Percentiles rank a stretch among this genome's conserved stretches.
Evolutionary conservation across 306 rosid species (phyloP).

Genomic region (Cicer pinnatifidum): DNA sequence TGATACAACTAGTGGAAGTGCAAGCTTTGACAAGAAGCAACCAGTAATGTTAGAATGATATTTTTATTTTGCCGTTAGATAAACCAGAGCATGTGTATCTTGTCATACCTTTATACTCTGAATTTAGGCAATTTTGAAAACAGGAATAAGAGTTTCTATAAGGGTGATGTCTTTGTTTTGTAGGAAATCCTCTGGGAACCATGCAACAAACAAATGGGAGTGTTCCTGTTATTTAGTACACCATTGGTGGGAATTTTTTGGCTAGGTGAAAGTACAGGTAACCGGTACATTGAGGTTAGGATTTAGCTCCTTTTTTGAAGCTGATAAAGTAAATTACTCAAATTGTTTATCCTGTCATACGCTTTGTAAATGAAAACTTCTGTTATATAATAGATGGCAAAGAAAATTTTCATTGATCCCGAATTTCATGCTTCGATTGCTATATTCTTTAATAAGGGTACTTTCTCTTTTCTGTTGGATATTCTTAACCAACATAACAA

Average conservation of each 20-base stretch:
- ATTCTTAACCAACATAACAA: neutral
- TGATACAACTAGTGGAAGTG: slow-evolving; percentile 22
- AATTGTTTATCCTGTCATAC: slow-evolving; percentile 60
- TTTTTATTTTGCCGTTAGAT: slow-evolving; percentile 16
- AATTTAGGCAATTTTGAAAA: slow-evolving; percentile 26
- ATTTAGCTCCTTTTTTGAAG: slow-evolving; percentile 61
- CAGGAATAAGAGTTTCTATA: slow-evolving; percentile 20
- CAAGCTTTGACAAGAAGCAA: slow-evolving; percentile 30
- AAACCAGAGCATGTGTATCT: slow-evolving; percentile 11
- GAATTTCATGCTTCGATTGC: slow-evolving; percentile 10
- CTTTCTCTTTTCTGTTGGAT: slow-evolving; percentile 8
- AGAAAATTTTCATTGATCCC: slow-evolving; percentile 34
- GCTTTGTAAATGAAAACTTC: slow-evolving; percentile 55
- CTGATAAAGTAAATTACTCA: slow-evolving; percentile 55
- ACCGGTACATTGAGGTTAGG: slow-evolving; percentile 67
- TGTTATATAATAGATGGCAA: slow-evolving; percentile 51
- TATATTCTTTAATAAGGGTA: slow-evolving; percentile 17
- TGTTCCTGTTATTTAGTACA: slow-evolving; percentile 76
- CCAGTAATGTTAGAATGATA: slow-evolving; percentile 10
- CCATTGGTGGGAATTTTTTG: slow-evolving; percentile 48
- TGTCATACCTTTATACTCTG: neutral
- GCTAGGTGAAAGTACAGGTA: slow-evolving; percentile 60
- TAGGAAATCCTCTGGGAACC: slow-evolving; percentile 72
- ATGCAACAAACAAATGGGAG: slow-evolving; percentile 76
- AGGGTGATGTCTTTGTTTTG: slow-evolving; percentile 50